Percentiles rank a stretch among this genome's conserved stretches.
These are phyloP conservation scores for Tuber calosporum DNA, from an alignment of 495 filamentous ascomycete species.

Conservation along the genomic window DNA sequence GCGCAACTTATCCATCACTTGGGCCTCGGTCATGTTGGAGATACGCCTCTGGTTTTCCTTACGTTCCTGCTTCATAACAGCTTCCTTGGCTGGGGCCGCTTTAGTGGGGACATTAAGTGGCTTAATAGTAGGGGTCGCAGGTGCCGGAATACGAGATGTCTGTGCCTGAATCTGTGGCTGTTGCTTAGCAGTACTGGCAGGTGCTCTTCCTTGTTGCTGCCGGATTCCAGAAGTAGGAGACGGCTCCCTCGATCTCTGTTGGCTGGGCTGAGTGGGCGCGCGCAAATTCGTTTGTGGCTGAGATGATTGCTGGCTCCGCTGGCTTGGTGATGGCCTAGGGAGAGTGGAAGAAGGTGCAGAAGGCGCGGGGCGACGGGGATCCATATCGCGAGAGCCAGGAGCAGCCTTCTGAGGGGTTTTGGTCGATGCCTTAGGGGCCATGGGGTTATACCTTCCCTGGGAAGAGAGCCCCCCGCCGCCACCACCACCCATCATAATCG, in stretches of 20 bases:
- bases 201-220: constrained; percentile 10
- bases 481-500: constrained; percentile 56
- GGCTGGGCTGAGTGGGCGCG: constrained; percentile 21
- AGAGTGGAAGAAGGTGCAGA: constrained; percentile 48
- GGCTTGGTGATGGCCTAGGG: constrained; percentile 45
- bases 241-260: constrained; percentile 35
- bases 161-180: constrained; percentile 24
- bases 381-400: constrained; percentile 28
- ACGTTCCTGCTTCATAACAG: constrained; percentile 50
- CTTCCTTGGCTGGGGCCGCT: constrained; percentile 49
- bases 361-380: constrained; percentile 47
- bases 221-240: constrained; percentile 25
- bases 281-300: constrained; percentile 25
- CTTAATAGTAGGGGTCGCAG: constrained; percentile 65
- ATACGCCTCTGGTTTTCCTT: constrained; percentile 87
- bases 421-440: constrained; percentile 50
- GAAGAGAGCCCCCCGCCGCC: constrained; percentile 49
- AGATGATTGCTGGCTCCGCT: constrained; percentile 20
- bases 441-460: constrained; percentile 69
- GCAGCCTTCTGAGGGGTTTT: constrained; percentile 27
- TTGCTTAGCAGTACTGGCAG: constrained; percentile 20
- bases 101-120: constrained; percentile 85
- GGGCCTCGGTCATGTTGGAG: constrained; percentile 91
- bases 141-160: constrained; percentile 46
- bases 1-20: constrained; percentile 91